These are phyloP conservation scores for Leucaena leucocephala DNA, from an alignment of 306 rosid genomes.

Conservation along the genomic window DNA sequence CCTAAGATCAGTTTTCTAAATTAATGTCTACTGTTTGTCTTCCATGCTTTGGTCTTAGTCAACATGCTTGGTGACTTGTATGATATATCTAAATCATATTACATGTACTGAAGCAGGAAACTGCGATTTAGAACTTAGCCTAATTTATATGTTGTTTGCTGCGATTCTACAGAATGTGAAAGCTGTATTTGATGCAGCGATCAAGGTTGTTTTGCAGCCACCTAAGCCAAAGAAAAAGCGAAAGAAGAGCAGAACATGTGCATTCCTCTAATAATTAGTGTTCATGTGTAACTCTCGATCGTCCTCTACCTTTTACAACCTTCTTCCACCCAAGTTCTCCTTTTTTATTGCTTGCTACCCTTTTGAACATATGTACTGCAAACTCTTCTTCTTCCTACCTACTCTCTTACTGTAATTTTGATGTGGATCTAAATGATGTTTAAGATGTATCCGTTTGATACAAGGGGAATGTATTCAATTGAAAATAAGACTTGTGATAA, in stretches of 20 bases:
- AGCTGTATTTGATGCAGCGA: slow-evolving; percentile 71
- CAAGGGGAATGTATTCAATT: slow-evolving; percentile 31
- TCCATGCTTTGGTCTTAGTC: background rate
- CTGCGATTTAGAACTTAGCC: background rate
- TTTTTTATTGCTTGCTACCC: slow-evolving; percentile 22
- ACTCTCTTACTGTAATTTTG: slow-evolving; percentile 4
- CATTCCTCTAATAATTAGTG: slow-evolving; percentile 44
- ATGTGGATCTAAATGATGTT: background rate
- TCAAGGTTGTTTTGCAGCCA: slow-evolving; percentile 67
- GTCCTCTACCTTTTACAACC: slow-evolving; percentile 29
- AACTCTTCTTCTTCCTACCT: background rate
- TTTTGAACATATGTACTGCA: slow-evolving; percentile 38
- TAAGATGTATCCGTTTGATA: slow-evolving; percentile 24
- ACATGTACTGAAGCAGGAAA: background rate
- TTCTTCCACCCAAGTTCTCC: background rate
- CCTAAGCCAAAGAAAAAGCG: slow-evolving; percentile 55
- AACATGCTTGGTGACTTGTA: background rate
- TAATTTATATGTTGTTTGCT: slow-evolving; percentile 20
- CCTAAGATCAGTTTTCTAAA: background rate
- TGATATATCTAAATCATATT: background rate
- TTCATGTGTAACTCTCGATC: slow-evolving; percentile 29
- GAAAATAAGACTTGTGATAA: slow-evolving; percentile 35
- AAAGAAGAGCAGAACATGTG: slow-evolving; percentile 49
- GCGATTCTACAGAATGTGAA: slow-evolving; percentile 54
- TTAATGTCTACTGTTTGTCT: background rate